Conservation (phyloP, 2,329 filamentous ascomycete genomes). For the Fusarium sp. region DNA sequence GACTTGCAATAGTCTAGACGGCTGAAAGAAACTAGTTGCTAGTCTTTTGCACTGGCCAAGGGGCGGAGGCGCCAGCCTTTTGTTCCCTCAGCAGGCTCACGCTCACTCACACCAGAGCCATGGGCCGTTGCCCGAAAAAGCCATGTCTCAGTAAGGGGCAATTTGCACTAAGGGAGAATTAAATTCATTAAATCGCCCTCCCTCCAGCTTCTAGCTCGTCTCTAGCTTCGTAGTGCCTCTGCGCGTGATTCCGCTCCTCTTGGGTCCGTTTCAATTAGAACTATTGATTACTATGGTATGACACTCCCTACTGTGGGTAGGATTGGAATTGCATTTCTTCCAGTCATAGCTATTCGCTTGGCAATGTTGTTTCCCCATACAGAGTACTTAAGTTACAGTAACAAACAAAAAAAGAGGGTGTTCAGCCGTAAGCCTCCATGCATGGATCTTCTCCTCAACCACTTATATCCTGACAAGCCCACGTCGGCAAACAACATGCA, state of each 20-base stretch:
- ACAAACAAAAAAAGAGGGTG: slow-evolving; percentile 15
- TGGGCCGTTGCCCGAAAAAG: not conserved
- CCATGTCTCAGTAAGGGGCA: slow-evolving; percentile 23
- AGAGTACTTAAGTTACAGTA: not conserved
- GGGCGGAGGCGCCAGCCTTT: slow-evolving; percentile 5
- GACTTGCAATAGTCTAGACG: not conserved
- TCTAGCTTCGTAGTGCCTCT: slow-evolving; percentile 21
- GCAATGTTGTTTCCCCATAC: not conserved
- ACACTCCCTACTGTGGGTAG: not conserved
- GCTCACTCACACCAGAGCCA: not conserved
- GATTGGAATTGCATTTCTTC: not conserved
- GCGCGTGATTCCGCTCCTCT: slow-evolving; percentile 26
- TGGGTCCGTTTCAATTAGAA: not conserved
- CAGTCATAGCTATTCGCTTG: not conserved
- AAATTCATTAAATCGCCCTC: not conserved
- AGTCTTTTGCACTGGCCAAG: not conserved
- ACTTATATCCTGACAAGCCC: slow-evolving; percentile 20
- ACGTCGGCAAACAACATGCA: slow-evolving; percentile 1
- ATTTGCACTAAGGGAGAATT: not conserved
- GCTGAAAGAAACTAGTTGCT: slow-evolving; percentile 2
- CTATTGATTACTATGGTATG: slow-evolving; percentile 14
- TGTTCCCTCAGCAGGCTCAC: not conserved
- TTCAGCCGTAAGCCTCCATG: slow-evolving; percentile 27
- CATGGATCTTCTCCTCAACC: slow-evolving; percentile 2
- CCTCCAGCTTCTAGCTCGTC: slow-evolving; percentile 21